Evolutionary conservation across 441 rosid genomes (phyloP).

Genomic region (Gossypium davidsonii): DNA sequence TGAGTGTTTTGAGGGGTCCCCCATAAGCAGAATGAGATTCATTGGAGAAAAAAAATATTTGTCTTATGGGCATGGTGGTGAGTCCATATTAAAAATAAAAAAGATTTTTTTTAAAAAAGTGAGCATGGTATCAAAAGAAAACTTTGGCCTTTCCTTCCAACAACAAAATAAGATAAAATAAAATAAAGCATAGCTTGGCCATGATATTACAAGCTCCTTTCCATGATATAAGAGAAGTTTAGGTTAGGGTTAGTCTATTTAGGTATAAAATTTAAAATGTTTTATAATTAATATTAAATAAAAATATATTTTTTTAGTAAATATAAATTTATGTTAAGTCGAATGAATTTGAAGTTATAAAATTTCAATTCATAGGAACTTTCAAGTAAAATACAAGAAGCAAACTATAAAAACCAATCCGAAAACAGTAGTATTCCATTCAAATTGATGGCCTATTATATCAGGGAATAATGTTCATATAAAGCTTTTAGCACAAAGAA

Average conservation of each 20-base stretch:
- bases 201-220: too few relatives aligned
- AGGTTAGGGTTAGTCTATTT: too few relatives aligned
- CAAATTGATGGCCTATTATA: too few relatives aligned
- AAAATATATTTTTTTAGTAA: too few relatives aligned
- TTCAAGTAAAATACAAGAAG: too few relatives aligned
- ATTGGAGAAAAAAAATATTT: conserved; percentile 5
- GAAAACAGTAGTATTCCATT: neutral
- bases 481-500: neutral
- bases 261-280: too few relatives aligned
- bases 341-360: too few relatives aligned
- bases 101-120: conserved; percentile 20
- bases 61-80: conserved; percentile 40
- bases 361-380: too few relatives aligned
- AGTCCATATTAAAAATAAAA: conserved; percentile 26
- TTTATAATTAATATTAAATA: too few relatives aligned
- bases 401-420: too few relatives aligned
- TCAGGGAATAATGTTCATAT: neutral
- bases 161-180: neutral
- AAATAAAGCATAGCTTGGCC: neutral
- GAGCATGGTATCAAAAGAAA: conserved; percentile 21
- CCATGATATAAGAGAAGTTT: too few relatives aligned
- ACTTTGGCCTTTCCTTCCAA: conserved; percentile 7
- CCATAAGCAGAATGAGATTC: conserved; percentile 40
- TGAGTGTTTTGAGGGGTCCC: conserved; percentile 44
- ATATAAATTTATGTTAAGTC: too few relatives aligned